Percentiles rank a stretch among this genome's conserved stretches.
Evolutionary conservation across 2,329 filamentous ascomycete species (phyloP).

Genomic region (Orbilia ellipsospora): DNA sequence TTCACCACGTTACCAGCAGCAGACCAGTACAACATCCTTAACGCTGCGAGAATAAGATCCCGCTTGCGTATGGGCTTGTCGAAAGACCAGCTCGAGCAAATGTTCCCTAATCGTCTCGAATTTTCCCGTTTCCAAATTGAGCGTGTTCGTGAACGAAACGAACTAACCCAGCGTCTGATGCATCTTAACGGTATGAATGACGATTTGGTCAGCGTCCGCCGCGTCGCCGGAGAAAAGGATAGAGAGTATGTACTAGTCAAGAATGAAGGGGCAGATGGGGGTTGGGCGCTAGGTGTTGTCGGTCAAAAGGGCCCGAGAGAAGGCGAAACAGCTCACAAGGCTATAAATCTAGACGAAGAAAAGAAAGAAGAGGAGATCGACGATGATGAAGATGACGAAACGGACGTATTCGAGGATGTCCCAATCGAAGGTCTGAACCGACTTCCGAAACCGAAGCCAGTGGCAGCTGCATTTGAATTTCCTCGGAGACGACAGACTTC

Average conservation of each 20-base stretch:
- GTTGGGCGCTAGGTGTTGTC: constrained; percentile 95
- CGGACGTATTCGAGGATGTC: constrained; percentile 89
- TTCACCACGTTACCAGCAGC: constrained; percentile 89
- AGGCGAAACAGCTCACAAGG: constrained; percentile 74
- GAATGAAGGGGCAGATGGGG: constrained; percentile 92
- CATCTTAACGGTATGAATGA: constrained; percentile 89
- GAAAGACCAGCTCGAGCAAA: constrained; percentile 92
- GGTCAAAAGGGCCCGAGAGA: constrained; percentile 79
- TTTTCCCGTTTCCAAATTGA: constrained; percentile 98
- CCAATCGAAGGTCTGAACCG: constrained; percentile 90
- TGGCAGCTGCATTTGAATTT: constrained; percentile 31
- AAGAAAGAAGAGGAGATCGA: constrained; percentile 63
- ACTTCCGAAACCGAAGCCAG: constrained; percentile 72
- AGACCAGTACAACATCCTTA: constrained; percentile 96
- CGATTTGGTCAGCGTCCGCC: constrained; percentile 72
- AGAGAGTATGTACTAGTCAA: constrained; percentile 96
- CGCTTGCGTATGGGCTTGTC: constrained; percentile 93
- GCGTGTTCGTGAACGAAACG: constrained; percentile 88
- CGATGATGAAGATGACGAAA: constrained; percentile 75
- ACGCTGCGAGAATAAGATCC: constrained; percentile 88
- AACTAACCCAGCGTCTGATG: constrained; percentile 95
- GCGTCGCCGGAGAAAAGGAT: constrained; percentile 85
- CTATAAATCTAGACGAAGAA: constrained; percentile 81
- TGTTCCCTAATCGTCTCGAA: constrained; percentile 98
- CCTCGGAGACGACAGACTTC: constrained; percentile 59